Evolutionary conservation across 2,329 filamentous ascomycete genomes (phyloP).

Genomic region (Aspergillus spinulosporus): DNA sequence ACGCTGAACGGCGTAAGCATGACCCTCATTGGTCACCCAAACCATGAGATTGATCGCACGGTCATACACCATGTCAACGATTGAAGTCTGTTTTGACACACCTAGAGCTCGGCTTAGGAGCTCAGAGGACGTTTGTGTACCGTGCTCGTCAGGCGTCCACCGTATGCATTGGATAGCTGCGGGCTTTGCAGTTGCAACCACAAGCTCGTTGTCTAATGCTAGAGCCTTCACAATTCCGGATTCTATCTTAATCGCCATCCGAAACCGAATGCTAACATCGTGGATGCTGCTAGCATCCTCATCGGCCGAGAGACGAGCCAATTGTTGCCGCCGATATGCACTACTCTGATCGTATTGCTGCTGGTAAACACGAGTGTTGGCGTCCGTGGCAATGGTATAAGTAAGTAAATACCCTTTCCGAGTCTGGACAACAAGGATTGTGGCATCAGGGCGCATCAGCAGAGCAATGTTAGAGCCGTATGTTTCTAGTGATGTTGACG

Average conservation of each 20-base stretch:
- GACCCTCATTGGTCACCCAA: constrained; percentile 87
- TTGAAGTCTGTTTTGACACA: constrained; percentile 73
- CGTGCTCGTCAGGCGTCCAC: constrained; percentile 81
- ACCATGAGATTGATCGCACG: constrained; percentile 93
- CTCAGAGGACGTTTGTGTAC: constrained; percentile 86
- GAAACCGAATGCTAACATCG: constrained; percentile 87
- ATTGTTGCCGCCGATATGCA: constrained; percentile 48
- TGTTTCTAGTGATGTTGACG: constrained; percentile 71
- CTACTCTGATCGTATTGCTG: constrained; percentile 65
- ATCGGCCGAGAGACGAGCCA: constrained; percentile 60
- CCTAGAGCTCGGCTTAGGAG: constrained; percentile 83
- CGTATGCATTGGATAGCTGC: constrained; percentile 95
- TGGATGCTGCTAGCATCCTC: constrained; percentile 80
- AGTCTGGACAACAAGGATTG: constrained; percentile 89
- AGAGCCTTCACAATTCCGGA: constrained; percentile 86
- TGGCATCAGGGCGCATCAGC: constrained; percentile 84
- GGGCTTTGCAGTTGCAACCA: constrained; percentile 88
- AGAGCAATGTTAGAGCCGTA: constrained; percentile 86
- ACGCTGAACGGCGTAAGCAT: constrained; percentile 87
- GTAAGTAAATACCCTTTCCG: constrained; percentile 85
- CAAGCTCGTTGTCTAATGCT: constrained; percentile 86
- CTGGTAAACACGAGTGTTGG: constrained; percentile 79
- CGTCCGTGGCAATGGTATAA: constrained; percentile 85
- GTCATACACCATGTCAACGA: constrained; percentile 88
- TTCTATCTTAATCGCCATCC: constrained; percentile 97